A percentile compares a stretch with the other conserved stretches of the same genome.
These are phyloP conservation scores for Coffea canephora DNA, from an alignment of 257 asterid genomes.

Conservation along the genomic window DNA sequence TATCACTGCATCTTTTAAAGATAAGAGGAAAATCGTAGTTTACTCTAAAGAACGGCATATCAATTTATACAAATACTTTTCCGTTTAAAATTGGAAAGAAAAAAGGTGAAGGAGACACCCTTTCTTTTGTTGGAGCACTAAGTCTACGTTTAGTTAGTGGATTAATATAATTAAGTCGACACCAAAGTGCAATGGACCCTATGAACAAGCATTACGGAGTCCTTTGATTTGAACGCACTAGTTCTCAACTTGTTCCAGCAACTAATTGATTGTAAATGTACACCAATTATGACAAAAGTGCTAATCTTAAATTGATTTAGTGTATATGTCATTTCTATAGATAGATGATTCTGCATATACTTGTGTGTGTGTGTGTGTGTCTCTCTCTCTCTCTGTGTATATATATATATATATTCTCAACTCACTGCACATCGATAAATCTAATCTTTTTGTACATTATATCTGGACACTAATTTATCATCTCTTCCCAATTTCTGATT, in stretches of 20 bases:
- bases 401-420: too few species aligned
- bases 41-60: slow-evolving; percentile 36
- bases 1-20: slow-evolving; percentile 1
- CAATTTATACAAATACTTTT: slow-evolving; percentile 23
- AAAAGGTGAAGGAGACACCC: slow-evolving; percentile 56
- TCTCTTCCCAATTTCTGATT: too few species aligned
- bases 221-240: slow-evolving; percentile 11
- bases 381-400: too few species aligned
- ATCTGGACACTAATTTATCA: too few species aligned
- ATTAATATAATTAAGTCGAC: slow-evolving; percentile 24
- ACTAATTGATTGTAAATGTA: neutral
- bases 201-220: neutral
- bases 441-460: too few species aligned
- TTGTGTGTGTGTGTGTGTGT: too few species aligned
- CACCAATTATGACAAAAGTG: too few species aligned
- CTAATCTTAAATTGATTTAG: too few species aligned
- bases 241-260: neutral
- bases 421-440: too few species aligned
- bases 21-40: slow-evolving; percentile 24
- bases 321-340: too few species aligned
- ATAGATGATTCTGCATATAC: too few species aligned
- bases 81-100: slow-evolving; percentile 31
- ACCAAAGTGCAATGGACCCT: slow-evolving; percentile 5
- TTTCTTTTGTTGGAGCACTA: slow-evolving; percentile 78
- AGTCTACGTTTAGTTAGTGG: slow-evolving; percentile 66